These are phyloP conservation scores for Kodamaea derodonti DNA, from an alignment of 1,139 yeast species.

Conservation along the genomic window DNA sequence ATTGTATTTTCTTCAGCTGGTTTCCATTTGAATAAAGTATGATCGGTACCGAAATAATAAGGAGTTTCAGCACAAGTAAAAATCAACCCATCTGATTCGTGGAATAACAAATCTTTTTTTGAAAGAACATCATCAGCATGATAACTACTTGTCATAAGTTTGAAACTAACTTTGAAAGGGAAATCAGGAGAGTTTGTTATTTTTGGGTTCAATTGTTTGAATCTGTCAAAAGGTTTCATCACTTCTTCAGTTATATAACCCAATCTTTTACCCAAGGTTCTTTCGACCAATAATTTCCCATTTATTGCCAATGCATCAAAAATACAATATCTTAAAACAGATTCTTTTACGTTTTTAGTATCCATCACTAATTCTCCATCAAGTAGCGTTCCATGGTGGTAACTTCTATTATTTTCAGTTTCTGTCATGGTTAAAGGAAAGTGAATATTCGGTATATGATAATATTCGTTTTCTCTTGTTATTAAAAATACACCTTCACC, in stretches of 20 bases:
- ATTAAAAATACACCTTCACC: constrained; percentile 74
- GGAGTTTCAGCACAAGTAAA: constrained; percentile 90
- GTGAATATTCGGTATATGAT: constrained; percentile 75
- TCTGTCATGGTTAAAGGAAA: constrained; percentile 59
- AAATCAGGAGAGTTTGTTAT: constrained; percentile 62
- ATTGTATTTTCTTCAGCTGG: constrained; percentile 94
- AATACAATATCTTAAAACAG: constrained; percentile 67
- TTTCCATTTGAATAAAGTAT: constrained; percentile 85
- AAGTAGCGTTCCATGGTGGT: constrained; percentile 81
- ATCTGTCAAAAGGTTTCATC: constrained; percentile 73
- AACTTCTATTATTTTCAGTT: constrained; percentile 49
- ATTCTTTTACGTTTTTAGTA: constrained; percentile 44
- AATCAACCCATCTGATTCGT: constrained; percentile 90
- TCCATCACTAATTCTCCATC: constrained; percentile 88
- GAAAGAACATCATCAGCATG: constrained; percentile 75
- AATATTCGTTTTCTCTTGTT: constrained; percentile 85
- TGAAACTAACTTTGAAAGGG: constrained; percentile 82
- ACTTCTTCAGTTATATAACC: constrained; percentile 85
- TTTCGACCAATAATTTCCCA: constrained; percentile 63
- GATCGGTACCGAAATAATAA: constrained; percentile 85
- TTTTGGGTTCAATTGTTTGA: constrained; percentile 67
- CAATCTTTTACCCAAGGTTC: constrained; percentile 73
- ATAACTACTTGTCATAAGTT: constrained; percentile 81
- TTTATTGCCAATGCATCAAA: constrained; percentile 89
- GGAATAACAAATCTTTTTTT: constrained; percentile 70